Base-by-base conservation (phyloP, 2,329 filamentous ascomycete genomes). In the Fusarium piperis region DNA sequence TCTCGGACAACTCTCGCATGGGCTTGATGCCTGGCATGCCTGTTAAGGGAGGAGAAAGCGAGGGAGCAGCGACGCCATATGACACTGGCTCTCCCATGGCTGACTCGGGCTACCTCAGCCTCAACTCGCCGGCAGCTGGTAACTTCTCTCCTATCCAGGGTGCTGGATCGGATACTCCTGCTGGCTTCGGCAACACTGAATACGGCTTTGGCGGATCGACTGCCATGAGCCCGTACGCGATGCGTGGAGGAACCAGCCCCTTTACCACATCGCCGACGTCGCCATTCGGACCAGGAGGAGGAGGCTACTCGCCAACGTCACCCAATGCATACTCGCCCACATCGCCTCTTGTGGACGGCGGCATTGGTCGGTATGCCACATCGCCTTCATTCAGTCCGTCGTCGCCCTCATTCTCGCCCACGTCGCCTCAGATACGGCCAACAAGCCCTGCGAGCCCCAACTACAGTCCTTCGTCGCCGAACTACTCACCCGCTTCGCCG, bases 21-120 rank as follows among this genome's bases (percentile, higher is more conserved):
- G 93, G 92, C 76, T 88, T 95, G 53, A 94, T 94, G 88, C 90
- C 92, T 62, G 92, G 92, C 59, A 91, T 95, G 82, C 91, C 92
- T 15, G 87, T 91, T 74, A 95, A 94, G 84, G 92, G 91, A 65
- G 88, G 89, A 64, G 90, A 92, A 67, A 87, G 92, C 52, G 93
- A 93, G 67, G 96, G 96, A 74, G 94, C 94, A 61, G 94, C 94
- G 44, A 99, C 96, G 10, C 97, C 97, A 1, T 99, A 99, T 82
- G 96, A 98, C 79, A 92, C 91, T 26, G 92, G 93, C 46, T 95
- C 93, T 56, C 93, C 93, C 6, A 91, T 95, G 82, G 88, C 87
- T 9, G 92, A 94, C 76, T 90, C 89, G 39, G 92, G 92, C 57
- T 91, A 90, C 75, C 81, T 90, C 76, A 88, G 88, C 72, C 84